Evolutionary conservation across 768 basidiomycete genomes (phyloP).

Genomic region (Leccinum aurantiacum): DNA sequence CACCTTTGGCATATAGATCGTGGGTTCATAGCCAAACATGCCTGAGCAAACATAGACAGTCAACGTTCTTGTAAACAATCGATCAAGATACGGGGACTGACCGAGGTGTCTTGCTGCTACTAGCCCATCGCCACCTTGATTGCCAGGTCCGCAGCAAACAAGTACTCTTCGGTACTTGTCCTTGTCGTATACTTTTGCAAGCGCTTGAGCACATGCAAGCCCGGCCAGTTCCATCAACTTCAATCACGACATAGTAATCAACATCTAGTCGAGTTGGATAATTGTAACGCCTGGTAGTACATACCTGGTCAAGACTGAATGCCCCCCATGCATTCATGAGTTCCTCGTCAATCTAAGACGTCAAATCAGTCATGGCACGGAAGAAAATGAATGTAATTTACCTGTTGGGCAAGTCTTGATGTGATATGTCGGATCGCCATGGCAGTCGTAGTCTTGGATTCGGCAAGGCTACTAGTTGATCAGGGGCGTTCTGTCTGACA

Average conservation of each 20-base stretch:
- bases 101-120: slow-evolving; percentile 95
- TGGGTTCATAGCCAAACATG: slow-evolving; percentile 90
- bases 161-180: slow-evolving; percentile 73
- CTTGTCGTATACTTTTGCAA: slow-evolving; percentile 73
- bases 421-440: slow-evolving; percentile 68
- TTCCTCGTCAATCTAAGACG: slow-evolving; percentile 84
- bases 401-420: slow-evolving; percentile 76
- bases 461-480: background rate
- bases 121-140: slow-evolving; percentile 95
- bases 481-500: background rate
- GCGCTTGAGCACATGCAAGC: slow-evolving; percentile 85
- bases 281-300: slow-evolving; percentile 2
- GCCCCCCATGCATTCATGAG: slow-evolving; percentile 88
- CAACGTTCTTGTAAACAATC: background rate
- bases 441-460: slow-evolving; percentile 9
- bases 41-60: slow-evolving; percentile 41
- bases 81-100: slow-evolving; percentile 32
- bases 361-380: background rate
- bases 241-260: slow-evolving; percentile 1
- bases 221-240: slow-evolving; percentile 98
- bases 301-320: slow-evolving; percentile 91
- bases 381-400: slow-evolving; percentile 19
- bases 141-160: slow-evolving; percentile 97
- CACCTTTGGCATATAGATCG: slow-evolving; percentile 93
- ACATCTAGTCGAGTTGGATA: background rate